Conservation (phyloP, 306 rosid species). For the Rosa rugosa region DNA sequence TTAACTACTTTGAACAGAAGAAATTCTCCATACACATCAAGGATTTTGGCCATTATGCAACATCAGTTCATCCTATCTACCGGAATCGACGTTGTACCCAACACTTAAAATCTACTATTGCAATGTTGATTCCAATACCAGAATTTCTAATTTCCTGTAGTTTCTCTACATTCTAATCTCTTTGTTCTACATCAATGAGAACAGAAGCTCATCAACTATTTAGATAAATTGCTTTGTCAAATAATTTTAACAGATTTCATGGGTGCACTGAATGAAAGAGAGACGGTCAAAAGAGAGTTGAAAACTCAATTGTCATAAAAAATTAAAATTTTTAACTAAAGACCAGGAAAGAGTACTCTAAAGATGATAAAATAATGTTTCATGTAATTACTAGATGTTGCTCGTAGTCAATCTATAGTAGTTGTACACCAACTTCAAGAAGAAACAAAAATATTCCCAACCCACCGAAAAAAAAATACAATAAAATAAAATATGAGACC, state of each 20-base stretch:
- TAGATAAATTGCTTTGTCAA: not conserved
- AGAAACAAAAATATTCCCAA: slow-evolving; percentile 27
- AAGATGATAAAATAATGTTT: not conserved
- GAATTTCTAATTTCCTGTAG: not conserved
- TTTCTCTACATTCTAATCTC: not conserved
- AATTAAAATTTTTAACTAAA: not conserved
- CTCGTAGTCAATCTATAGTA: not conserved
- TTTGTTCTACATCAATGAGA: not conserved
- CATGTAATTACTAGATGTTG: not conserved
- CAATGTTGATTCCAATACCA: not conserved
- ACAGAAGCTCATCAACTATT: not conserved
- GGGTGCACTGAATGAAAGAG: not conserved
- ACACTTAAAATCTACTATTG: not conserved
- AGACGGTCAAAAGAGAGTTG: not conserved
- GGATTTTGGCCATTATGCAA: not conserved
- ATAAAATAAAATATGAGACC: slow-evolving; percentile 3
- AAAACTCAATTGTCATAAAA: not conserved
- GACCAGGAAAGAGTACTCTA: not conserved
- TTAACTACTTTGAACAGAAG: slow-evolving; percentile 10
- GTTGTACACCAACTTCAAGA: not conserved
- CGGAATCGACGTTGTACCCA: not conserved
- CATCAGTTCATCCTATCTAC: not conserved
- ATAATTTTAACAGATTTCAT: not conserved
- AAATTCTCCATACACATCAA: not conserved
- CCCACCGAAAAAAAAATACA: slow-evolving; percentile 15